phyloP scores from a whole-genome alignment of 805 yeast genomes.

The Candida lessepsii region DNA sequence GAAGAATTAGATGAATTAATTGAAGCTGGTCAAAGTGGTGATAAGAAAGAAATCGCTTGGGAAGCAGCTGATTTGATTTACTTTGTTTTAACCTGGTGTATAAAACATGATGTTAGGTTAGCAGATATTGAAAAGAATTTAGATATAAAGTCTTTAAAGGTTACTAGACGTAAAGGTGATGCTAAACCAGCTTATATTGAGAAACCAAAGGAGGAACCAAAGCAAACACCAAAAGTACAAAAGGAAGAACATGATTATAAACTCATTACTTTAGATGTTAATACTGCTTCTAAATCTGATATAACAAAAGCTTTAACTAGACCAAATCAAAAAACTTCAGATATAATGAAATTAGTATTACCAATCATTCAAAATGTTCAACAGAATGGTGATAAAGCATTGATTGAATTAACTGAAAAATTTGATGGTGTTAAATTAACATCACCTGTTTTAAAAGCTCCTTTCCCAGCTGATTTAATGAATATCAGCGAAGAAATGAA shows the following conservation, averaged over 20 bases:
- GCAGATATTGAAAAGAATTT: constrained; percentile 82
- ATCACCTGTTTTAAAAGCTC: constrained; percentile 80
- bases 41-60: constrained; percentile 58
- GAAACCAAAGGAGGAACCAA: constrained; percentile 12
- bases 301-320: constrained; percentile 70
- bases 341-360: constrained; percentile 86
- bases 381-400: constrained; percentile 77
- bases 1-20: constrained; percentile 97
- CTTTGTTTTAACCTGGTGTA: constrained; percentile 53
- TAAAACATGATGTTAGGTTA: constrained; percentile 72
- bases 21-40: constrained; percentile 57
- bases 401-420: constrained; percentile 84
- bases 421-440: constrained; percentile 80
- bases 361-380: constrained; percentile 85
- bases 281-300: constrained; percentile 35
- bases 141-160: constrained; percentile 78
- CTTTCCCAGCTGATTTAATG: constrained; percentile 79
- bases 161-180: constrained; percentile 92
- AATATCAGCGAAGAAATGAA: constrained; percentile 69
- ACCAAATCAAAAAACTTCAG: constrained; percentile 93
- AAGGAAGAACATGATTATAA: constrained; percentile 30
- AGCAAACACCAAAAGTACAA: constrained; percentile 13
- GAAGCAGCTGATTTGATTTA: constrained; percentile 90
- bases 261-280: constrained; percentile 49
- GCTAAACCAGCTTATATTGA: constrained; percentile 79